phyloP scores from a whole-genome alignment of 2,329 filamentous ascomycete genomes.

The Aspergillus costaricaensis region DNA sequence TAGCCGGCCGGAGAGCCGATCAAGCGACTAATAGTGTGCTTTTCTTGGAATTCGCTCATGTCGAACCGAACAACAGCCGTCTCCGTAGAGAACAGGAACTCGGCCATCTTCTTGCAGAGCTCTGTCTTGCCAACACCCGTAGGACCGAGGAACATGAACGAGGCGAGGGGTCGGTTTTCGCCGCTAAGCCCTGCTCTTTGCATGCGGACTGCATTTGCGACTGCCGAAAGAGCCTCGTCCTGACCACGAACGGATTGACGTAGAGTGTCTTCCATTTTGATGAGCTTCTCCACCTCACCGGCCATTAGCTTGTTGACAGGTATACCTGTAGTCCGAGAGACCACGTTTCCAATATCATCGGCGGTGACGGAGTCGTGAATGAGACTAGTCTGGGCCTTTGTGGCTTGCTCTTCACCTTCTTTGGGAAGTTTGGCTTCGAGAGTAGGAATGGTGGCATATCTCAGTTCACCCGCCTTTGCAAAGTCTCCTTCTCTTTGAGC shows the following conservation, averaged over 20 bases:
- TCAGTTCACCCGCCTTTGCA: constrained; percentile 82
- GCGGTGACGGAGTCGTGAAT: constrained; percentile 94
- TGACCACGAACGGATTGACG: constrained; percentile 84
- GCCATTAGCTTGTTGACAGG: constrained; percentile 89
- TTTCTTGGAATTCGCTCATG: constrained; percentile 97
- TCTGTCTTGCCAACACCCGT: constrained; percentile 98
- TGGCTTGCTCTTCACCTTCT: constrained; percentile 60
- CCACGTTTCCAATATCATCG: constrained; percentile 91
- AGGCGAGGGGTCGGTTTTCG: constrained; percentile 86
- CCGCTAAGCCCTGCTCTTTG: constrained; percentile 89
- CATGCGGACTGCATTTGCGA: constrained; percentile 89
- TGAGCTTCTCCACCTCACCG: constrained; percentile 89
- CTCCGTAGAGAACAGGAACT: constrained; percentile 90
- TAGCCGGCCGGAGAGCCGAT: constrained; percentile 94
- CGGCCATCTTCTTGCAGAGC: constrained; percentile 91
- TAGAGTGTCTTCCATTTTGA: constrained; percentile 92
- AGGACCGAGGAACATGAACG: constrained; percentile 96
- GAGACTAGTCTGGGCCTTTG: constrained; percentile 56
- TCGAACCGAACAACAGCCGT: constrained; percentile 90
- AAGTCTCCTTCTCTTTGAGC: constrained; percentile 89
- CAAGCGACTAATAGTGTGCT: constrained; percentile 89
- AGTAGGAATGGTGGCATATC: constrained; percentile 82
- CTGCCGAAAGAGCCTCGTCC: constrained; percentile 87
- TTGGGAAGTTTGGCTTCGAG: constrained; percentile 78
- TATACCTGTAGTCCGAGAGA: constrained; percentile 88